Base-by-base conservation (phyloP, 1,284 basidiomycete species). In the Leccinum griseonigrum region DNA sequence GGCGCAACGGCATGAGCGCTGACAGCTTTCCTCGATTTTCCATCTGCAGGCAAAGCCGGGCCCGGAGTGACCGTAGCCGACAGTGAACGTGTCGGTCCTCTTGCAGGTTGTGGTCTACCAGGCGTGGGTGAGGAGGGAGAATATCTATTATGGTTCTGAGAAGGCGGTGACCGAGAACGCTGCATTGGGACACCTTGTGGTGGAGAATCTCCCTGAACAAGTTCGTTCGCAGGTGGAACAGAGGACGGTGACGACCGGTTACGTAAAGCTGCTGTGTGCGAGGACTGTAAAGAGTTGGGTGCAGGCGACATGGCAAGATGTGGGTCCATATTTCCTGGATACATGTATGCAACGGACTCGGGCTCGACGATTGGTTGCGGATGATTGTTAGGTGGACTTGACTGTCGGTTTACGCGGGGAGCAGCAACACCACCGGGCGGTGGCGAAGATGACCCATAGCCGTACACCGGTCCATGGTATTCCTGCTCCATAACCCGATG, bases 401-500 rank as follows among this genome's bases (percentile, higher is more conserved):
- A 60, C 50, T 74, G 76, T 54, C 67, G 69, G 54, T 67, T 69
- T 40, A 76, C 75, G 57, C 74, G 77, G 11, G 72, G 70, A 52
- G 68, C 56, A 58, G 64, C 60, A 59, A 58, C 69, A 36, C 54
- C 54, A 11, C 67, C 65, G 22, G 76, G 63, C 5, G 66, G 54
- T 3, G 67, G 58, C 14, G 73, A 65, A 34, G 74, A 10, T 3
- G 70, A 48, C 3, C 71, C 67, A 58, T 79, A 82, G 31, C 76
- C 79, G 29, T 68, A 68, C 48, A 75, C 75, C 55, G 72, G 64
- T 22, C 65, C 69, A 48, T 74, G 71, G 65, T 91, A 91, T 68
- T 96, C 94, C 69, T 94, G 90, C 71, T 95, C 92, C 82, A 97
- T 92, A 63, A 90, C 92, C 22, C 91, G 87, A 73, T 94, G 92